Evolutionary conservation across 176 grass and related monocot genomes (phyloP).

Genomic region (Calamus simplicifolius): DNA sequence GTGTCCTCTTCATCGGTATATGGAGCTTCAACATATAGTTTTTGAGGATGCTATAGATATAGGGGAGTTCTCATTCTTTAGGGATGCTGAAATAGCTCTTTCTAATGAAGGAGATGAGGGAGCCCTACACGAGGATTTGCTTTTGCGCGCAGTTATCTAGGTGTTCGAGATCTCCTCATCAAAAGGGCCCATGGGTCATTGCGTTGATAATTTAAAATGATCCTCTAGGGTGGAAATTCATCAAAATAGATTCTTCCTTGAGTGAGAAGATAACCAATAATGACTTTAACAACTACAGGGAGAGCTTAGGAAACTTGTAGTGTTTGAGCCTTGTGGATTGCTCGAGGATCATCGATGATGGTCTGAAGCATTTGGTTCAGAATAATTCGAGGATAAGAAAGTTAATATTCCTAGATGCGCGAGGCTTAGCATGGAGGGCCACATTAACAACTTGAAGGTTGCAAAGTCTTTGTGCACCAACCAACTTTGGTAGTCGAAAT

Average conservation of each 20-base stretch:
- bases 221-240: slow-evolving; percentile 42
- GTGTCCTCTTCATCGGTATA: not conserved
- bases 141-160: slow-evolving; percentile 41
- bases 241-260: slow-evolving; percentile 45
- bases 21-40: not conserved
- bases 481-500: too few relatives aligned
- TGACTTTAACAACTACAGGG: slow-evolving; percentile 27
- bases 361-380: slow-evolving; percentile 53
- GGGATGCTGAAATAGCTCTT: slow-evolving; percentile 14
- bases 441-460: too few relatives aligned
- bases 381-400: slow-evolving; percentile 45
- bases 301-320: slow-evolving; percentile 40
- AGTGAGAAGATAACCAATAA: slow-evolving; percentile 51
- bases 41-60: not conserved
- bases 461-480: too few relatives aligned
- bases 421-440: too few relatives aligned
- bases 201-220: slow-evolving; percentile 28
- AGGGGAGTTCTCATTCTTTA: slow-evolving; percentile 10
- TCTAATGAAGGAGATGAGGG: slow-evolving; percentile 16
- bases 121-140: slow-evolving; percentile 39
- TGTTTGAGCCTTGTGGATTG: slow-evolving; percentile 43
- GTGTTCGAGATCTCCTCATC: slow-evolving; percentile 49
- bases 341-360: slow-evolving; percentile 64
- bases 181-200: slow-evolving; percentile 66
- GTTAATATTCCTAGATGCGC: not conserved